These are phyloP conservation scores for Euphorbia peplus DNA, from an alignment of 345 rosid species.

Conservation along the genomic window DNA sequence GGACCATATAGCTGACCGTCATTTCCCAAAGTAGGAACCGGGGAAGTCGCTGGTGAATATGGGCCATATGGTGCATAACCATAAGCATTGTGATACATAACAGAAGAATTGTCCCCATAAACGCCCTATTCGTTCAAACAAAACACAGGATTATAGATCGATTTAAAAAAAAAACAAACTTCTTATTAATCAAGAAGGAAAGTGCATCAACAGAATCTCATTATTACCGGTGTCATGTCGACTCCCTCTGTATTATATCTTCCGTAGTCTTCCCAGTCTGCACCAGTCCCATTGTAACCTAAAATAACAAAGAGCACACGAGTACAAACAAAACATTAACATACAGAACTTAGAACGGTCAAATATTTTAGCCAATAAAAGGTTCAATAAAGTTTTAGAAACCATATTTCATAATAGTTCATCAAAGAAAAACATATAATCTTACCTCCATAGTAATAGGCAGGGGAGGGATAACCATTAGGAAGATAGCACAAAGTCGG, in stretches of 20 bases:
- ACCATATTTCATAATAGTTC: not conserved
- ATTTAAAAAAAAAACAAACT: slow-evolving; percentile 1
- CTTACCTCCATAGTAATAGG: slow-evolving; percentile 58
- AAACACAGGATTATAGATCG: not conserved
- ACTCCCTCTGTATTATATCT: slow-evolving; percentile 66
- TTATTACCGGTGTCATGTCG: slow-evolving; percentile 57
- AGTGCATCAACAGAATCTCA: not conserved
- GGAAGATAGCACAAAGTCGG: slow-evolving; percentile 67
- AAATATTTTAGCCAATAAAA: not conserved
- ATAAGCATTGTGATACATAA: slow-evolving; percentile 66
- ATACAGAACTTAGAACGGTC: not conserved
- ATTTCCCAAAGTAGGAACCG: slow-evolving; percentile 72
- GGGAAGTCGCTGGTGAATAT: slow-evolving; percentile 80
- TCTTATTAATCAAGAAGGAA: not conserved
- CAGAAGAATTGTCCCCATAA: slow-evolving; percentile 77
- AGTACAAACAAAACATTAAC: not conserved
- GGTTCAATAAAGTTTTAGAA: not conserved
- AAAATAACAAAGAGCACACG: slow-evolving; percentile 1
- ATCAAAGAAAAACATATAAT: not conserved
- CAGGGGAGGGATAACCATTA: slow-evolving; percentile 43
- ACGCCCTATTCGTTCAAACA: slow-evolving; percentile 45
- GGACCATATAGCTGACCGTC: slow-evolving; percentile 81
- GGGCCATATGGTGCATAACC: slow-evolving; percentile 67
- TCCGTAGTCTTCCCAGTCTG: slow-evolving; percentile 70
- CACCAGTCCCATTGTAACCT: slow-evolving; percentile 57